Percentiles rank a stretch among this genome's conserved stretches.
These are phyloP conservation scores for Rhynchosporium secalis DNA, from an alignment of 2,329 filamentous ascomycete genomes.

Conservation along the genomic window DNA sequence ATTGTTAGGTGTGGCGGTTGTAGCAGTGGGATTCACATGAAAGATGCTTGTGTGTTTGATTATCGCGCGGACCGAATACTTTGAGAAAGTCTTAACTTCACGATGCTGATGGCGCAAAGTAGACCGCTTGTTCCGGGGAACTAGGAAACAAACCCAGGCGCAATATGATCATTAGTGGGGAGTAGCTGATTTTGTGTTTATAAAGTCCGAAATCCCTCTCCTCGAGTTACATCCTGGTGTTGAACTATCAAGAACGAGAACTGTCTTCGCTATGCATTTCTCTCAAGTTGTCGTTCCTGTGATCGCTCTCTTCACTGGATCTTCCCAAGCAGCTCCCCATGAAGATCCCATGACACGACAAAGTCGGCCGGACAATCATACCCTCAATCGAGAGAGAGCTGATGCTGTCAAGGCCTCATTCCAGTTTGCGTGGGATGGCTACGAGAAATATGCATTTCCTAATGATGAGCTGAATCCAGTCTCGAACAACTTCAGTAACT, in stretches of 20 bases:
- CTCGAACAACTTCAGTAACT: slow-evolving; percentile 64
- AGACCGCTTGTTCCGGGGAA: slow-evolving; percentile 18
- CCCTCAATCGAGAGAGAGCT: slow-evolving; percentile 44
- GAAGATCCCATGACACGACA: slow-evolving; percentile 18
- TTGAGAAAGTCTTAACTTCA: slow-evolving; percentile 12
- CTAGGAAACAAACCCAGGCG: slow-evolving; percentile 4
- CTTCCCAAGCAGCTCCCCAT: slow-evolving; percentile 29
- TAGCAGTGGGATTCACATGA: not conserved
- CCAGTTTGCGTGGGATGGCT: slow-evolving; percentile 69
- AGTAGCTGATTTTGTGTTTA: slow-evolving; percentile 13
- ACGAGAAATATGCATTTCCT: slow-evolving; percentile 72
- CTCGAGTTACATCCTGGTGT: slow-evolving; percentile 9
- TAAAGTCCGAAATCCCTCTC: slow-evolving; percentile 6
- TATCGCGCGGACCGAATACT: slow-evolving; percentile 2
- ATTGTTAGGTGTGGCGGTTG: slow-evolving; percentile 11
- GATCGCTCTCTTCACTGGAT: slow-evolving; percentile 23
- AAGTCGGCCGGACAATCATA: slow-evolving; percentile 31
- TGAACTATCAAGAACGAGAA: not conserved
- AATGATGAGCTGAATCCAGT: slow-evolving; percentile 74
- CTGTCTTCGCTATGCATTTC: slow-evolving; percentile 29
- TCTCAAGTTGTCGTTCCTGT: slow-evolving; percentile 25
- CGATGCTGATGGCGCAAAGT: not conserved
- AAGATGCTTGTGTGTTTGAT: too few species aligned
- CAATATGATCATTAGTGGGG: slow-evolving; percentile 17
- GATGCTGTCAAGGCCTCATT: slow-evolving; percentile 69